phyloP scores from a whole-genome alignment of 2,329 filamentous ascomycete genomes.

The Sclerotiophoma versabilis region DNA sequence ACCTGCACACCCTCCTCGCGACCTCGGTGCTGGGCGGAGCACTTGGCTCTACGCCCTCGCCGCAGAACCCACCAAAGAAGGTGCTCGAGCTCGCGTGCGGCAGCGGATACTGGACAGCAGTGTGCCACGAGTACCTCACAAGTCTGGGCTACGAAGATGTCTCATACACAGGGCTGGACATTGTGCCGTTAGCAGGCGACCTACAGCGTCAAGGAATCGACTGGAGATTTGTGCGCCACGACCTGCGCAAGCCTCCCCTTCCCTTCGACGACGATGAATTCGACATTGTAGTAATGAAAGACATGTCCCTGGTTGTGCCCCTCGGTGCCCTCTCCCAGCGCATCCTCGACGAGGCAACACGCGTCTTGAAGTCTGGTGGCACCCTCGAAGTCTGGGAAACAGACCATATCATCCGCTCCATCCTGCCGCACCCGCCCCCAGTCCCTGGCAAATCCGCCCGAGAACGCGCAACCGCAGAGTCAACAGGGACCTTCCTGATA shows the following conservation, averaged over 20 bases:
- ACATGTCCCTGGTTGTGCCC: conserved; percentile 74
- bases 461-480: conserved; percentile 68
- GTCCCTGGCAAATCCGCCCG: conserved; percentile 64
- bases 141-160: conserved; percentile 72
- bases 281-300: conserved; percentile 88
- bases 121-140: conserved; percentile 82
- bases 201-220: conserved; percentile 76
- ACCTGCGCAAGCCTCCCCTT: conserved; percentile 75
- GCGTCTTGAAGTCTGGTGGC: conserved; percentile 79
- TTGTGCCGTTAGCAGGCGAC: conserved; percentile 74
- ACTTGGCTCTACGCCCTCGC: conserved; percentile 73
- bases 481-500: conserved; percentile 81
- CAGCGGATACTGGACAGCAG: conserved; percentile 85
- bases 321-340: conserved; percentile 61
- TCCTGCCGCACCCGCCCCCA: conserved; percentile 77
- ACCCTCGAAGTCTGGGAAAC: conserved; percentile 89
- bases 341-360: conserved; percentile 75
- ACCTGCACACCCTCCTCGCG: conserved; percentile 79
- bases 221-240: conserved; percentile 89
- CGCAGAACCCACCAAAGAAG: conserved; percentile 69
- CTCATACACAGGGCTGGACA: conserved; percentile 82
- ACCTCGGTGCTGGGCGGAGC: conserved; percentile 83
- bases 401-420: conserved; percentile 82
- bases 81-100: conserved; percentile 90
- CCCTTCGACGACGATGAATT: conserved; percentile 83